phyloP scores from a whole-genome alignment of 805 yeast genomes.

The Maudiozyma turicensis region DNA sequence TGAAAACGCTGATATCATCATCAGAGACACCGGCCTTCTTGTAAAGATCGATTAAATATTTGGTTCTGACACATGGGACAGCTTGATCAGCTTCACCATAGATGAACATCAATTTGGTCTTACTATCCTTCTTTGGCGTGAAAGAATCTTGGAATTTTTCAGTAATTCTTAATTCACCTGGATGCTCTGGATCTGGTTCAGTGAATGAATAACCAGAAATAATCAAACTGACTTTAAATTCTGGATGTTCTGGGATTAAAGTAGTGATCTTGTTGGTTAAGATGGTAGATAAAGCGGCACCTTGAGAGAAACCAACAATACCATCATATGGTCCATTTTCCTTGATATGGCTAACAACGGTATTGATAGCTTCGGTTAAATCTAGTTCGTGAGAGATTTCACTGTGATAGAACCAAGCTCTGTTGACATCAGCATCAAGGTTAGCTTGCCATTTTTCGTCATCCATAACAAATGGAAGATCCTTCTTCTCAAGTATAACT shows the following conservation, averaged over 20 bases:
- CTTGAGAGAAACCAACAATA: conserved; percentile 86
- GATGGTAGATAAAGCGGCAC: conserved; percentile 79
- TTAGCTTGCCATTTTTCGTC: conserved; percentile 42
- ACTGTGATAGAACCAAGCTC: conserved; percentile 71
- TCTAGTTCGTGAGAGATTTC: conserved; percentile 38
- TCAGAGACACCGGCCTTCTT: conserved; percentile 24
- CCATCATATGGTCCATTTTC: conserved; percentile 81
- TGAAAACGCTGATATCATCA: conserved; percentile 38
- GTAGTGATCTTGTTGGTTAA: conserved; percentile 50
- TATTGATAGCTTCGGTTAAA: conserved; percentile 42
- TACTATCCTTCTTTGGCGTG: conserved; percentile 24
- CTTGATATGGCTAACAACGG: conserved; percentile 41
- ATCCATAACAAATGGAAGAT: conserved; percentile 61
- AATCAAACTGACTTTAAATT: conserved; percentile 62
- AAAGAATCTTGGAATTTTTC: conserved; percentile 28
- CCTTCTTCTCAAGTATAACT: conserved; percentile 48
- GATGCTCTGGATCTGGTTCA: conserved; percentile 30
- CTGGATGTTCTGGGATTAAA: conserved; percentile 37
- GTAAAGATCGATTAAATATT: conserved; percentile 47
- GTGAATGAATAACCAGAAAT: conserved; percentile 59
- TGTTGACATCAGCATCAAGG: conserved; percentile 36
- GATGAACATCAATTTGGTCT: conserved; percentile 54
- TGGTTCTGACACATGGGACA: conserved; percentile 63
- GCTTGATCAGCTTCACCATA: conserved; percentile 83
- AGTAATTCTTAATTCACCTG: conserved; percentile 29